Conservation (phyloP, 495 filamentous ascomycete genomes). For the Penicillium odoratum region DNA sequence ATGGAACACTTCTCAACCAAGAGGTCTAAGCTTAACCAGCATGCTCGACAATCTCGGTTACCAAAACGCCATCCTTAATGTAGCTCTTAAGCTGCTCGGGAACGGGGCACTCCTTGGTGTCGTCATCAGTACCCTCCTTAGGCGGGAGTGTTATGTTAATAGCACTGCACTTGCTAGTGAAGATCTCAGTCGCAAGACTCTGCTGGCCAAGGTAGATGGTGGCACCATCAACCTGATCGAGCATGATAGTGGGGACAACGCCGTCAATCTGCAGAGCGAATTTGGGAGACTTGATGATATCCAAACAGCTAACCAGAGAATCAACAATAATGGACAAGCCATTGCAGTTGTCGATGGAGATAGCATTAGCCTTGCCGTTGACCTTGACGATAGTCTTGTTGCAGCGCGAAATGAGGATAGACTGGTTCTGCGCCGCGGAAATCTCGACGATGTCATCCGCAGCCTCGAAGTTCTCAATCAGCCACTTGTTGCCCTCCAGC, state of each 20-base stretch:
- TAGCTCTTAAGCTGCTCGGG: slow-evolving; percentile 89
- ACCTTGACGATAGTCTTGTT: slow-evolving; percentile 87
- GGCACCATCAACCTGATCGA: slow-evolving; percentile 93
- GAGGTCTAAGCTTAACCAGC: slow-evolving; percentile 53
- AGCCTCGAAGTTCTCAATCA: slow-evolving; percentile 90
- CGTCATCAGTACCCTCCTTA: slow-evolving; percentile 57
- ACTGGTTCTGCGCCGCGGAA: slow-evolving; percentile 77
- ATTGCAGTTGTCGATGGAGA: slow-evolving; percentile 86
- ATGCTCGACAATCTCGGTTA: slow-evolving; percentile 89
- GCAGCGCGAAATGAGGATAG: slow-evolving; percentile 88
- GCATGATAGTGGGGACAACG: slow-evolving; percentile 76
- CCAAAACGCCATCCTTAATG: slow-evolving; percentile 69
- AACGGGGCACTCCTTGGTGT: slow-evolving; percentile 81
- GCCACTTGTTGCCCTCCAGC: slow-evolving; percentile 94
- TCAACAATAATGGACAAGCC: slow-evolving; percentile 86
- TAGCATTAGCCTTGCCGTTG: slow-evolving; percentile 88
- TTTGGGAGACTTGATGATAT: slow-evolving; percentile 89
- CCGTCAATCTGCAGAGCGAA: slow-evolving; percentile 90
- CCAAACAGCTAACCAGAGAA: slow-evolving; percentile 83
- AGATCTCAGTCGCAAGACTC: slow-evolving; percentile 75
- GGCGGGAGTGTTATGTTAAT: slow-evolving; percentile 83
- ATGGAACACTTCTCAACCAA: not conserved
- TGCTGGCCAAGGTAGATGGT: slow-evolving; percentile 80
- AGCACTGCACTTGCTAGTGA: slow-evolving; percentile 78
- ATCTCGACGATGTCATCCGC: slow-evolving; percentile 71